A percentile compares a stretch with the other conserved stretches of the same genome.
phyloP scores from a whole-genome alignment of 2,329 filamentous ascomycete species.

The Bipolaris bicolor region DNA sequence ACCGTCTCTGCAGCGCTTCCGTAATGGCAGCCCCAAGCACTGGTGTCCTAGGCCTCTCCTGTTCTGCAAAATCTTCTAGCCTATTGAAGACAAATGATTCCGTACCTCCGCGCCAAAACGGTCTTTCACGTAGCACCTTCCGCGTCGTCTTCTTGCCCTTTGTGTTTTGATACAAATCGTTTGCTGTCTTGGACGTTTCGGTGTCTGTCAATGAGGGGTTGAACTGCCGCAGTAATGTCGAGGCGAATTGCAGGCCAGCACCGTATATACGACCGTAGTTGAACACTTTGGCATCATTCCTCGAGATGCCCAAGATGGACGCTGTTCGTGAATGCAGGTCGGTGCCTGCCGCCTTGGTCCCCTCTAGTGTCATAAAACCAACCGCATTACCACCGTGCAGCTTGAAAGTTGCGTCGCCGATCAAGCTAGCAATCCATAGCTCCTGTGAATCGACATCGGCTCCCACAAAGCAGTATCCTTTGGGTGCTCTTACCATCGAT shows the following conservation, averaged over 20 bases:
- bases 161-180: slow-evolving; percentile 82
- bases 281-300: slow-evolving; percentile 96
- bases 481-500: slow-evolving; percentile 91
- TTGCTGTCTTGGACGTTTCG: slow-evolving; percentile 76
- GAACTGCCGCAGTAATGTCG: slow-evolving; percentile 88
- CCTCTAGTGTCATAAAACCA: slow-evolving; percentile 98
- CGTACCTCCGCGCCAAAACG: slow-evolving; percentile 95
- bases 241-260: slow-evolving; percentile 92
- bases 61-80: slow-evolving; percentile 95
- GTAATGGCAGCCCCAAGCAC: slow-evolving; percentile 95
- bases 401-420: slow-evolving; percentile 93
- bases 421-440: slow-evolving; percentile 94
- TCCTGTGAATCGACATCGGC: slow-evolving; percentile 98
- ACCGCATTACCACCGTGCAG: slow-evolving; percentile 96
- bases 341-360: slow-evolving; percentile 90
- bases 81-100: slow-evolving; percentile 99
- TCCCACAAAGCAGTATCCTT: slow-evolving; percentile 91
- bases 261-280: slow-evolving; percentile 99
- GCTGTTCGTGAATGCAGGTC: slow-evolving; percentile 95
- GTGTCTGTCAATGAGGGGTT: slow-evolving; percentile 82
- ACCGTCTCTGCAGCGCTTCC: slow-evolving; percentile 87
- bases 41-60: slow-evolving; percentile 86
- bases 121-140: slow-evolving; percentile 71
- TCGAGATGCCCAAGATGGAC: slow-evolving; percentile 86
- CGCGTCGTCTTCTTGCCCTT: slow-evolving; percentile 87